Conservation (phyloP, 495 filamentous ascomycete species). For the Podospora sp. region DNA sequence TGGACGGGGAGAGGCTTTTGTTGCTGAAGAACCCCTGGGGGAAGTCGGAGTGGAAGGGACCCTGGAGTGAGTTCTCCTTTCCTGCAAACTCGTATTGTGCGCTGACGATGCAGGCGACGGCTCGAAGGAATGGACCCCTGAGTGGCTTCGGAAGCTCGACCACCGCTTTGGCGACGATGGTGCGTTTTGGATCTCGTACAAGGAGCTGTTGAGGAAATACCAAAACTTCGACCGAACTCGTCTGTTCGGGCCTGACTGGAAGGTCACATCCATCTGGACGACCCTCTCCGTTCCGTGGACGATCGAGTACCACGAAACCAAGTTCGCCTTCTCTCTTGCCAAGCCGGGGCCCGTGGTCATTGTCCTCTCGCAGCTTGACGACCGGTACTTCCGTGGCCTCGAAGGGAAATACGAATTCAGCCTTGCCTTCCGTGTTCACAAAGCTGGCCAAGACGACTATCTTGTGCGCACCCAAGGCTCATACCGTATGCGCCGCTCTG, state of each 20-base stretch:
- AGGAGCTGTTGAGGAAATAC: constrained; percentile 82
- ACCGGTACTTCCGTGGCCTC: constrained; percentile 82
- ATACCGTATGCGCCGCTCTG: constrained; percentile 73
- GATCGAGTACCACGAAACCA: constrained; percentile 80
- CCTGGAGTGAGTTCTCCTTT: constrained; percentile 61
- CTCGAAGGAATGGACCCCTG: constrained; percentile 86
- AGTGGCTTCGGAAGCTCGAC: constrained; percentile 78
- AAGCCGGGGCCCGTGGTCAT: constrained; percentile 73
- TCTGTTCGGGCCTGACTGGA: constrained; percentile 86
- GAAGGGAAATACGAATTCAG: constrained; percentile 79
- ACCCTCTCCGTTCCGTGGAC: constrained; percentile 83
- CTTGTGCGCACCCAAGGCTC: constrained; percentile 76
- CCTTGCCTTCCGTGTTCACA: constrained; percentile 80
- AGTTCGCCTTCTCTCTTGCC: constrained; percentile 71
- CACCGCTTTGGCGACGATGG: constrained; percentile 92
- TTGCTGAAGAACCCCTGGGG: constrained; percentile 91
- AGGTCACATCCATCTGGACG: constrained; percentile 81
- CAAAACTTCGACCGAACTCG: constrained; percentile 82
- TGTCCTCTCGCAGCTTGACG: constrained; percentile 80
- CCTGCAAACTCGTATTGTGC: neutral
- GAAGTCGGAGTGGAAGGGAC: constrained; percentile 74
- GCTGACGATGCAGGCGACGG: constrained; percentile 57
- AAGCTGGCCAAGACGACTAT: constrained; percentile 78
- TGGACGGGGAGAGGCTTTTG: constrained; percentile 72
- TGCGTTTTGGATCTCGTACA: constrained; percentile 69